A percentile compares a stretch with the other conserved stretches of the same genome.
Evolutionary conservation across 805 yeast species (phyloP).

Genomic region (Yamadazyma akitaensis): DNA sequence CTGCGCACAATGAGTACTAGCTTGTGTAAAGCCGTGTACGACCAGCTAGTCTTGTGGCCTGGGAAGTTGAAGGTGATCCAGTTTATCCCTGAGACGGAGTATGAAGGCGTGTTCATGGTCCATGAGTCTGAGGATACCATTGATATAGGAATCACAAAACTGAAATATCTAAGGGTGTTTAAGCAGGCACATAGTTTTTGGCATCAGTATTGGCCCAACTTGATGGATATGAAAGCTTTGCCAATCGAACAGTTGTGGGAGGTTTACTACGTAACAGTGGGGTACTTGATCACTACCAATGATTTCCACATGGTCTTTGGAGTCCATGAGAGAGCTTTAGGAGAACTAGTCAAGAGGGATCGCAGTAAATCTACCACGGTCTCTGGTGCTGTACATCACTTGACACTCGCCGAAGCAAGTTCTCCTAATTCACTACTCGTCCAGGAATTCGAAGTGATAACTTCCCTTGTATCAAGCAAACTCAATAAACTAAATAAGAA

Average conservation of each 20-base stretch:
- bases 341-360: constrained; percentile 9
- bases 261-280: constrained; percentile 29
- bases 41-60: neutral
- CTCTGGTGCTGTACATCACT: neutral
- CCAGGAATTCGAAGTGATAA: constrained; percentile 28
- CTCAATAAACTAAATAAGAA: constrained; percentile 37
- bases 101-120: constrained; percentile 3
- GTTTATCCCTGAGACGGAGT: constrained; percentile 2
- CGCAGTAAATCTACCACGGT: no score
- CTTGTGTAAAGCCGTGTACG: constrained; percentile 3
- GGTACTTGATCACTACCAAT: constrained; percentile 35
- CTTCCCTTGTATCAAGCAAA: constrained; percentile 28
- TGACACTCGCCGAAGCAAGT: neutral
- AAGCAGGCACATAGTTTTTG: constrained; percentile 30
- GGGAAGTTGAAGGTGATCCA: constrained; percentile 5
- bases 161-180: constrained; percentile 27
- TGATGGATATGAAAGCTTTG: neutral
- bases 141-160: constrained; percentile 33
- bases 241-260: constrained; percentile 9
- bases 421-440: constrained; percentile 5
- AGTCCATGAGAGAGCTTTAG: constrained; percentile 25
- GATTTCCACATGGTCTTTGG: constrained; percentile 32
- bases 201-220: constrained; percentile 14
- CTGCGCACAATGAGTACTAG: neutral
- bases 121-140: constrained; percentile 14